Conservation (phyloP, 495 filamentous ascomycete genomes). For the Podospora anserina region DNA sequence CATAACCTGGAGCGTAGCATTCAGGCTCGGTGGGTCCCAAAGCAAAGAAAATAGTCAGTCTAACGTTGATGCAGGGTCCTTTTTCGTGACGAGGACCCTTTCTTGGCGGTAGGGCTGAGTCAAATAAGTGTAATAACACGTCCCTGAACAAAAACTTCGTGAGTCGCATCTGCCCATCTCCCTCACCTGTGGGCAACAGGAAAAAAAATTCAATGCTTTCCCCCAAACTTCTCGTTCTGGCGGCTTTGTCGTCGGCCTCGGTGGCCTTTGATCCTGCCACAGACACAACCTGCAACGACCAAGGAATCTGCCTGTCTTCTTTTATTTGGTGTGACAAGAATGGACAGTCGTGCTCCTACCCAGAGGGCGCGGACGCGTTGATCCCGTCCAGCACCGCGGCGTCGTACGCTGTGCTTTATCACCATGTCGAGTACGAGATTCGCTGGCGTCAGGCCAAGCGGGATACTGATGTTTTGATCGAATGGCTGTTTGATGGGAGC, state of each 20-base stretch:
- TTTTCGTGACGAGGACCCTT: no score
- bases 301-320: constrained; percentile 13
- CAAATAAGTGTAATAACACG: no score
- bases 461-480: constrained; percentile 5
- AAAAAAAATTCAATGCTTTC: constrained; percentile 1
- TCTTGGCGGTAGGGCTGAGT: no score
- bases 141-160: no score
- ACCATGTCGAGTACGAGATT: constrained; percentile 11
- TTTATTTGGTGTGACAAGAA: constrained; percentile 8
- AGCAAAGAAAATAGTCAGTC: no score
- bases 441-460: constrained; percentile 13
- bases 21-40: not conserved
- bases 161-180: no score
- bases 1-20: not conserved
- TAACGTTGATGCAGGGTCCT: no score
- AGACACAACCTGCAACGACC: constrained; percentile 14
- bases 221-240: constrained; percentile 9
- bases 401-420: constrained; percentile 11
- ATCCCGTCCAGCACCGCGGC: constrained; percentile 6
- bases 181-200: no score
- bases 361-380: constrained; percentile 8
- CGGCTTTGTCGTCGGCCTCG: constrained; percentile 10
- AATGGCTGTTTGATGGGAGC: constrained; percentile 10
- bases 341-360: constrained; percentile 12
- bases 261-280: constrained; percentile 11